These are phyloP conservation scores for Kokia cookei DNA, from an alignment of 441 rosid genomes.

Conservation along the genomic window DNA sequence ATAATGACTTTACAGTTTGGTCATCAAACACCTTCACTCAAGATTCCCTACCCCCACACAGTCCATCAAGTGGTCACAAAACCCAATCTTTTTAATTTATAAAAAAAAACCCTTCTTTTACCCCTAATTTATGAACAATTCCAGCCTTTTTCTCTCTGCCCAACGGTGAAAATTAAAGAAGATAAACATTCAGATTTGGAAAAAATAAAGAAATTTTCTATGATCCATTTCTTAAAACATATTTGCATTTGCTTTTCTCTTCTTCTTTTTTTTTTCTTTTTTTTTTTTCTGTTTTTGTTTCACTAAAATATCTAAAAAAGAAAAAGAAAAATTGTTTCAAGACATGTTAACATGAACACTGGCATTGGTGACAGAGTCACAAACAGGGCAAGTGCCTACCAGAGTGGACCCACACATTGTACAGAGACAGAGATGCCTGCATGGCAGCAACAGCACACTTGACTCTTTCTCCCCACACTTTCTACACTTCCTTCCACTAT, in stretches of 20 bases:
- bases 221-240: slow-evolving; percentile 1
- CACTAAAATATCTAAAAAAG: not conserved
- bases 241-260: slow-evolving; percentile 1
- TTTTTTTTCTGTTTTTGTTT: not conserved
- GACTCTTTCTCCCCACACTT: slow-evolving; percentile 64
- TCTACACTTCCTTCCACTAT: slow-evolving; percentile 25
- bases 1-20: not conserved
- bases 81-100: not conserved
- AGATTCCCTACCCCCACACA: not conserved
- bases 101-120: no score
- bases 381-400: slow-evolving; percentile 56
- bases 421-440: slow-evolving; percentile 80
- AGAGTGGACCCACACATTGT: slow-evolving; percentile 64
- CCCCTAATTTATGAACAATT: not conserved
- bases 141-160: not conserved
- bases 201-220: not conserved
- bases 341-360: slow-evolving; percentile 78
- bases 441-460: slow-evolving; percentile 71
- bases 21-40: not conserved
- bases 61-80: not conserved
- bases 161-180: not conserved
- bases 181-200: not conserved
- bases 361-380: slow-evolving; percentile 47
- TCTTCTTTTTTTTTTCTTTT: not conserved
- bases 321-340: slow-evolving; percentile 4